Conservation (phyloP, 2,329 filamentous ascomycete genomes). For the Hymenoscyphus salicellus region DNA sequence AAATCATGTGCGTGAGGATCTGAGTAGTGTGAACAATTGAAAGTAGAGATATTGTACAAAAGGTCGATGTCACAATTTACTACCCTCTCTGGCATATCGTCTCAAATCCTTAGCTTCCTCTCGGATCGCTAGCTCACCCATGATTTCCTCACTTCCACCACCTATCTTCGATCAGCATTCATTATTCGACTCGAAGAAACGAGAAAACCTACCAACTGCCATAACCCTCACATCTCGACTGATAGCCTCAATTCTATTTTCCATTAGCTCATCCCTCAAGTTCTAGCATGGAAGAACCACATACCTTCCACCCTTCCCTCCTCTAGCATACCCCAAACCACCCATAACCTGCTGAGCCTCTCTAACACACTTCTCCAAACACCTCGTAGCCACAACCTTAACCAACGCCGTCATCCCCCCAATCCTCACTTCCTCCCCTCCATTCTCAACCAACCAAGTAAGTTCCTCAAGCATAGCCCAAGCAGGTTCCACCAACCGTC, state of each 20-base stretch:
- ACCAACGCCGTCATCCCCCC: constrained; percentile 51
- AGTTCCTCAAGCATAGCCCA: constrained; percentile 62
- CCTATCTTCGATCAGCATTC: constrained; percentile 21
- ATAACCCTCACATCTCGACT: constrained; percentile 50
- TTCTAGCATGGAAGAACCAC: neutral
- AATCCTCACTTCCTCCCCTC: constrained; percentile 40
- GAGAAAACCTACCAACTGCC: constrained; percentile 34
- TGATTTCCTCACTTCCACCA: constrained; percentile 37
- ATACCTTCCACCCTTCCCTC: constrained; percentile 44
- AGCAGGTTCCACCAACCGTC: constrained; percentile 57
- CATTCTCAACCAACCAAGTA: constrained; percentile 40
- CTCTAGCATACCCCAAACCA: constrained; percentile 50
- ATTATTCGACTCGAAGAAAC: neutral
- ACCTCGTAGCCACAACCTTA: constrained; percentile 51
- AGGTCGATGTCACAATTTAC: constrained; percentile 21
- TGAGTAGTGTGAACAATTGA: too few species aligned
- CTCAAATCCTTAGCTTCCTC: constrained; percentile 35
- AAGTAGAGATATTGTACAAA: too few species aligned
- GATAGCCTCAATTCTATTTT: constrained; percentile 49
- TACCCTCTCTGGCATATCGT: constrained; percentile 21
- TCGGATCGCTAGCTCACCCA: constrained; percentile 34
- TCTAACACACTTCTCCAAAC: constrained; percentile 51
- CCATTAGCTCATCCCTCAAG: constrained; percentile 10
- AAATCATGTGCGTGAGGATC: too few species aligned
- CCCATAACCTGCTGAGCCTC: constrained; percentile 56